Conservation (phyloP, 805 yeast genomes). For the Zygotorulaspora florentina region DNA sequence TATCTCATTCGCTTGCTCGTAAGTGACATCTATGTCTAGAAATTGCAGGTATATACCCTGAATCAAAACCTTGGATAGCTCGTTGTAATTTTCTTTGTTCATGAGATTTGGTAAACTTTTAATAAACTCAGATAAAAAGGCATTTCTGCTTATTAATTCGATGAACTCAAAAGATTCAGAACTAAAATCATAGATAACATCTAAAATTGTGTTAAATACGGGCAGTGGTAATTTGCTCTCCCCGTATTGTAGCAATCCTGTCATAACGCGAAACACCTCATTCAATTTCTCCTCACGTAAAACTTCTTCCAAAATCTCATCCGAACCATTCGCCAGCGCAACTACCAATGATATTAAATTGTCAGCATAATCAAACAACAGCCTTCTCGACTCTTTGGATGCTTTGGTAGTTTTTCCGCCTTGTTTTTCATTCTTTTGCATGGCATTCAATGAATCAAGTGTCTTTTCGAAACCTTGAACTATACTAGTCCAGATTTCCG, state of each 20-base stretch:
- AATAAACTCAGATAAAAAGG: slow-evolving; percentile 18
- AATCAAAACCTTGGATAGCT: slow-evolving; percentile 33
- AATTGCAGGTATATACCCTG: slow-evolving; percentile 40
- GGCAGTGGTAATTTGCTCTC: slow-evolving; percentile 36
- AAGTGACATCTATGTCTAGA: slow-evolving; percentile 28
- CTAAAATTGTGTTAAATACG: slow-evolving; percentile 51
- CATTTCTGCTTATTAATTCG: slow-evolving; percentile 19
- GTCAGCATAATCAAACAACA: slow-evolving; percentile 65
- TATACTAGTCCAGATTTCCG: slow-evolving; percentile 65
- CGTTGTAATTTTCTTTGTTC: slow-evolving; percentile 24
- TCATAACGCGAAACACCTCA: slow-evolving; percentile 26
- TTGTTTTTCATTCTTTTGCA: slow-evolving; percentile 22
- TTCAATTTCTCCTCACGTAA: slow-evolving; percentile 27
- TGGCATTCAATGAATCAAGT: slow-evolving; percentile 43
- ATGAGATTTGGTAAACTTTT: slow-evolving; percentile 15
- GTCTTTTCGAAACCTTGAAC: slow-evolving; percentile 50
- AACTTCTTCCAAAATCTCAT: slow-evolving; percentile 49
- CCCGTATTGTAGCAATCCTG: slow-evolving; percentile 30
- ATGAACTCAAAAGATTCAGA: slow-evolving; percentile 56
- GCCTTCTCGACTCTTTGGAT: slow-evolving; percentile 41
- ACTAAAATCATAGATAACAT: slow-evolving; percentile 56
- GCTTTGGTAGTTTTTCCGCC: slow-evolving; percentile 21
- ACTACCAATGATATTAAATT: slow-evolving; percentile 66
- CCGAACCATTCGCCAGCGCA: slow-evolving; percentile 61
- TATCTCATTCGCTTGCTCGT: slow-evolving; percentile 23